These are phyloP conservation scores for Amanita rubescens DNA, from an alignment of 768 basidiomycete genomes.

Conservation along the genomic window DNA sequence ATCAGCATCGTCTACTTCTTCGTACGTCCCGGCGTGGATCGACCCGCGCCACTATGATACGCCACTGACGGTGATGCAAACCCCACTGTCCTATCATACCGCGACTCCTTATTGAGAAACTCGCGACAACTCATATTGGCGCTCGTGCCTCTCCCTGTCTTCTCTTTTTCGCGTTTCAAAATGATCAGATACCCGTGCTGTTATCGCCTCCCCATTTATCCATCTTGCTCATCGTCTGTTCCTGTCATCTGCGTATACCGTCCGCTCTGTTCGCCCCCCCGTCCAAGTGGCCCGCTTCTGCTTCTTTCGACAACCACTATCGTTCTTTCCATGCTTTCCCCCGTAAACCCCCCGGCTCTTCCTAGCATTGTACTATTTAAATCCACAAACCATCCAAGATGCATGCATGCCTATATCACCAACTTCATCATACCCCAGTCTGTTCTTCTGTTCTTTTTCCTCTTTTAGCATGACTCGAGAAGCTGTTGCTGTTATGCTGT, in stretches of 20 bases:
- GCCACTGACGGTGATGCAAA: constrained; percentile 1
- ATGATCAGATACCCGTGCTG: not conserved
- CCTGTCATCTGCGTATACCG: no score
- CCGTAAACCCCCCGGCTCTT: no score
- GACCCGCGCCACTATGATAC: constrained; percentile 11
- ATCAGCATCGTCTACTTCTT: constrained; percentile 15
- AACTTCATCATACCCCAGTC: not conserved
- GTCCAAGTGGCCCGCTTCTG: no score
- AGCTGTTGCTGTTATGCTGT: no score
- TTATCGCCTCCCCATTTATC: not conserved
- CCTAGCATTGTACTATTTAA: not conserved
- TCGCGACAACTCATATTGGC: no score
- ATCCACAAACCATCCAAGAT: no score
- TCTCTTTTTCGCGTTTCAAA: not conserved
- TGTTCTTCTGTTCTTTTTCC: no score
- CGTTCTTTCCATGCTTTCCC: not conserved
- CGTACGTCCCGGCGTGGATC: constrained; percentile 27
- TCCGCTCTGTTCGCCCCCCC: no score
- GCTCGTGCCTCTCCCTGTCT: not conserved
- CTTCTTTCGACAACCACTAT: no score
- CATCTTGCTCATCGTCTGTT: no score
- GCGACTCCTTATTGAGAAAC: not conserved
- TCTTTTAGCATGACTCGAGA: no score
- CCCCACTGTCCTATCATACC: constrained; percentile 2
- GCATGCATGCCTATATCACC: no score